Evolutionary conservation across 2,329 filamentous ascomycete species (phyloP).

Genomic region (Bisporella sp.): DNA sequence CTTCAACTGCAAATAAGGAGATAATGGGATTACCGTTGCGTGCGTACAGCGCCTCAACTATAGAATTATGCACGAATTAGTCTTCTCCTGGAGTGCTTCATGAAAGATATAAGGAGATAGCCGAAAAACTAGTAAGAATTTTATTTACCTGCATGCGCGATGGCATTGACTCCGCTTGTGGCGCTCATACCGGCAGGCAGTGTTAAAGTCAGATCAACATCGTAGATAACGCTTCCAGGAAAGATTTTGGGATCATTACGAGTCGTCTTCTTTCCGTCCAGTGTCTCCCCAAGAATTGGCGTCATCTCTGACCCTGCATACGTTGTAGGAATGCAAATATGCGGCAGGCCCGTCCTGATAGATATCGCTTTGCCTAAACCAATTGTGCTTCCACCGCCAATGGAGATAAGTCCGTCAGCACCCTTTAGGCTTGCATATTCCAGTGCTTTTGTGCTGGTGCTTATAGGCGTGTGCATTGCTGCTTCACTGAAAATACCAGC

Average conservation of each 20-base stretch:
- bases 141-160: conserved; percentile 48
- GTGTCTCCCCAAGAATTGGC: conserved; percentile 56
- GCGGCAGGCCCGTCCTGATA: conserved; percentile 37
- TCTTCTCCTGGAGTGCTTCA: neutral
- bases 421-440: conserved; percentile 34
- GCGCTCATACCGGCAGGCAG: conserved; percentile 45
- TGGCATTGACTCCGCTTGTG: conserved; percentile 57
- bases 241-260: conserved; percentile 50
- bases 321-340: conserved; percentile 55
- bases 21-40: neutral
- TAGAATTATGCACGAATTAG: neutral
- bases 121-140: too few relatives aligned
- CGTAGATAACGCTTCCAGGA: conserved; percentile 55
- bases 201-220: conserved; percentile 55
- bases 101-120: too few relatives aligned
- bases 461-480: conserved; percentile 55
- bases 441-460: conserved; percentile 51
- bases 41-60: conserved; percentile 1
- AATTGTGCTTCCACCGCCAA: conserved; percentile 56
- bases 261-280: conserved; percentile 50
- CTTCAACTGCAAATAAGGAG: neutral
- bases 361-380: conserved; percentile 54
- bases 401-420: conserved; percentile 50
- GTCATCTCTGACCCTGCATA: conserved; percentile 60
- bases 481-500: conserved; percentile 48